Conservation (phyloP, 306 rosid species). For the Argentina anserina region DNA sequence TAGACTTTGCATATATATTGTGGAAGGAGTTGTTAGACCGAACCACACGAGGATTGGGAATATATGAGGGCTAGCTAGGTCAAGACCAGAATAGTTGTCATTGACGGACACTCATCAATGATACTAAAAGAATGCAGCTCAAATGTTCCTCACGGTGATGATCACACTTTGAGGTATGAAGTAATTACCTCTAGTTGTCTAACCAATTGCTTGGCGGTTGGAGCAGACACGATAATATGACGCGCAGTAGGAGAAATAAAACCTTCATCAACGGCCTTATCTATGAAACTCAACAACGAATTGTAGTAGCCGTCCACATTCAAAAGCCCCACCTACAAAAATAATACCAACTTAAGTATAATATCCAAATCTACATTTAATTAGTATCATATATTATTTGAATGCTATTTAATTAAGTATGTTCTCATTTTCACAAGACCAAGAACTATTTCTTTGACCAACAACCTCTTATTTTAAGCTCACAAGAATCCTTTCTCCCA, state of each 20-base stretch:
- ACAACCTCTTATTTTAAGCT: constrained; percentile 22
- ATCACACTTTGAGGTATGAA: neutral
- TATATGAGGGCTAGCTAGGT: neutral
- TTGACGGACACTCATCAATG: neutral
- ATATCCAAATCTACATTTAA: neutral
- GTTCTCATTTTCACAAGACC: neutral
- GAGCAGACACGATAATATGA: constrained; percentile 94
- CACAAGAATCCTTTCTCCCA: constrained; percentile 44
- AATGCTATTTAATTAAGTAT: neutral
- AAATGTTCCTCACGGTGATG: neutral
- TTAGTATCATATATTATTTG: neutral
- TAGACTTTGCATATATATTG: neutral
- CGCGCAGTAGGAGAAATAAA: constrained; percentile 93
- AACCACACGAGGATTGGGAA: neutral
- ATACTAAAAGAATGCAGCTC: neutral
- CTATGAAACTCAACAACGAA: constrained; percentile 80
- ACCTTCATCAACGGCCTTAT: constrained; percentile 99
- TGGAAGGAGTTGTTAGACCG: neutral
- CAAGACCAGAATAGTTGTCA: neutral
- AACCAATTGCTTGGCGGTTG: constrained; percentile 83
- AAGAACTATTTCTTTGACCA: constrained; percentile 39
- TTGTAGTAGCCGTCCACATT: constrained; percentile 97
- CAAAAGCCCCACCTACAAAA: constrained; percentile 87
- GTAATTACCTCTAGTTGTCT: constrained; percentile 74
- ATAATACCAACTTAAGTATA: neutral